These are phyloP conservation scores for Geopyxis carbonaria DNA, from an alignment of 495 filamentous ascomycete genomes.

Conservation along the genomic window DNA sequence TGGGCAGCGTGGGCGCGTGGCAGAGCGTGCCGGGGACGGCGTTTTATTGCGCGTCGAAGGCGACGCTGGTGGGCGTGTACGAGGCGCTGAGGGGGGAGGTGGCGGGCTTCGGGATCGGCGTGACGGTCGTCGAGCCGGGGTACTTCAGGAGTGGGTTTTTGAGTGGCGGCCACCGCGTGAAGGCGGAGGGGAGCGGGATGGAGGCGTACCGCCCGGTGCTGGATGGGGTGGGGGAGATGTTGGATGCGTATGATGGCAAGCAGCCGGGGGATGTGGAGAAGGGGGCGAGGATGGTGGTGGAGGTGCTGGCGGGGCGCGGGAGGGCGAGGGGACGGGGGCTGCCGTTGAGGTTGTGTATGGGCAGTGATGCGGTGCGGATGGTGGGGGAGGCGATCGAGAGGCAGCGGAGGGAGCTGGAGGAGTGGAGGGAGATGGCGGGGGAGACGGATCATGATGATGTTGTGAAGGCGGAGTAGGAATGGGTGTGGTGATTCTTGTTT, in stretches of 20 bases:
- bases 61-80: conserved; percentile 29
- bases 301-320: conserved; percentile 31
- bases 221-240: conserved; percentile 7
- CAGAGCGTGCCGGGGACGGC: conserved; percentile 14
- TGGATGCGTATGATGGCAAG: conserved; percentile 14
- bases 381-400: conserved; percentile 27
- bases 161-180: conserved; percentile 20
- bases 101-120: conserved; percentile 30
- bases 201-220: conserved; percentile 11
- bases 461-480: too few relatives aligned
- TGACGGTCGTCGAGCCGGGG: conserved; percentile 34
- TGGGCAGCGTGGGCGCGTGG: conserved; percentile 26
- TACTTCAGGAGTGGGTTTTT: conserved; percentile 23
- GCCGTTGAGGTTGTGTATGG: conserved; percentile 32
- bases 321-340: conserved; percentile 27
- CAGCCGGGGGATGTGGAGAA: conserved; percentile 36
- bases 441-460: conserved; percentile 28
- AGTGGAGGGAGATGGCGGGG: conserved; percentile 28
- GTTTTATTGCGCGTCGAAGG: conserved; percentile 34
- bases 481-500: too few relatives aligned
- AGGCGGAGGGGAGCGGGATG: conserved; percentile 21
- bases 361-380: conserved; percentile 28
- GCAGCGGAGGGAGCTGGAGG: conserved; percentile 26
- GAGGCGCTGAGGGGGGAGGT: conserved; percentile 30
- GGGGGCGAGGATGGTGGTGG: conserved; percentile 32